A percentile compares a stretch with the other conserved stretches of the same genome.
phyloP scores from a whole-genome alignment of 495 filamentous ascomycete species.

The Tuber umbilicatum region DNA sequence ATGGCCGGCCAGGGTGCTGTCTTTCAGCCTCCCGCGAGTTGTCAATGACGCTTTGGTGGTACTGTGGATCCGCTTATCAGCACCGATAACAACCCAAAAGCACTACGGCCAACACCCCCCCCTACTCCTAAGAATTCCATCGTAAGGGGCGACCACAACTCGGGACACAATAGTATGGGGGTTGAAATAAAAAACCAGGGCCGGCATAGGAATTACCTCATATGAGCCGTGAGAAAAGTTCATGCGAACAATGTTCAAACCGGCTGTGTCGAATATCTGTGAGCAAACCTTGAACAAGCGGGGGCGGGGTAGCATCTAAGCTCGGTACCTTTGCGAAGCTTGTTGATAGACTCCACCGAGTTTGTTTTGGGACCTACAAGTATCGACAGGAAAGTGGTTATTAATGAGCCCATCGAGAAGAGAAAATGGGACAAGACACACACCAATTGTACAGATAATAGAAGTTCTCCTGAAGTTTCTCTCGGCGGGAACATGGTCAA shows the following conservation, averaged over 20 bases:
- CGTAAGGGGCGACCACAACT: background rate
- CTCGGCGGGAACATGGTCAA: slow-evolving; percentile 55
- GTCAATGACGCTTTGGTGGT: slow-evolving; percentile 95
- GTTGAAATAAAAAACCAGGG: slow-evolving; percentile 13
- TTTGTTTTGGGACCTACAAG: slow-evolving; percentile 98
- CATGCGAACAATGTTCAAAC: slow-evolving; percentile 97
- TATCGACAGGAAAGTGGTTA: slow-evolving; percentile 9
- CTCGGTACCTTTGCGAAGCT: slow-evolving; percentile 62
- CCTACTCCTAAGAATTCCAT: slow-evolving; percentile 15
- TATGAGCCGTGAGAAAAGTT: slow-evolving; percentile 98
- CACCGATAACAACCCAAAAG: slow-evolving; percentile 18
- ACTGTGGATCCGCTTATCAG: slow-evolving; percentile 45
- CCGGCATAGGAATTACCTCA: slow-evolving; percentile 51
- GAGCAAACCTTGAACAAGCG: slow-evolving; percentile 30
- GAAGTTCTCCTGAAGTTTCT: slow-evolving; percentile 91
- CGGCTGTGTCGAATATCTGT: slow-evolving; percentile 49
- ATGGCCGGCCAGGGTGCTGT: slow-evolving; percentile 65
- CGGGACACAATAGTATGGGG: slow-evolving; percentile 12
- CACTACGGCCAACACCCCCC: slow-evolving; percentile 18
- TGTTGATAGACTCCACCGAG: slow-evolving; percentile 90
- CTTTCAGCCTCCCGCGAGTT: slow-evolving; percentile 80
- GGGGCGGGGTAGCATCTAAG: slow-evolving; percentile 22
- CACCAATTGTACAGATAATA: slow-evolving; percentile 98
- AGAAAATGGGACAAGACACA: slow-evolving; percentile 22
- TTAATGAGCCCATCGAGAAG: background rate